These are phyloP conservation scores for Leptographium procerum DNA, from an alignment of 2,329 filamentous ascomycete genomes.

Conservation along the genomic window DNA sequence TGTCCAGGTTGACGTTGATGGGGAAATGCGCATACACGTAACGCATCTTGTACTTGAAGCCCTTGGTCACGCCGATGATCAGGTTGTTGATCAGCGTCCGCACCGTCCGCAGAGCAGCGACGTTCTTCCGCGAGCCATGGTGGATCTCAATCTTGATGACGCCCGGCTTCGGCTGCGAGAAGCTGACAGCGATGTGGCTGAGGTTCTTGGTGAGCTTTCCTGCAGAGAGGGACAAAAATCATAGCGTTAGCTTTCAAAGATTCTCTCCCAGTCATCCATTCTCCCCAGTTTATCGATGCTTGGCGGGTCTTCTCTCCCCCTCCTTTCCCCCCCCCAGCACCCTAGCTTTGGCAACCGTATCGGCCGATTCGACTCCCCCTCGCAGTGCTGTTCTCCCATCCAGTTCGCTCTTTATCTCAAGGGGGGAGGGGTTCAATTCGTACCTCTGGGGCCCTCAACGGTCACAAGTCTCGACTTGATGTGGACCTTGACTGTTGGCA, in stretches of 20 bases:
- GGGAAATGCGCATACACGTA: conserved; percentile 99
- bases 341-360: no score
- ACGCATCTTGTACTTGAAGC: conserved; percentile 99
- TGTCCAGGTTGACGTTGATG: conserved; percentile 99
- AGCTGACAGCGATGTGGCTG: conserved; percentile 91
- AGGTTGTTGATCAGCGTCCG: conserved; percentile 98
- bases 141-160: conserved; percentile 95
- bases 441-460: conserved; percentile 92
- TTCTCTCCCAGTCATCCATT: neutral
- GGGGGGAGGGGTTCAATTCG: conserved; percentile 15
- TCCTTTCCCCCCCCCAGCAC: no score
- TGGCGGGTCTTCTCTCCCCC: no score
- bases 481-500: conserved; percentile 73
- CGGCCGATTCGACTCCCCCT: no score
- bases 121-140: conserved; percentile 95
- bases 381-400: no score
- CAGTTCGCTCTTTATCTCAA: conserved; percentile 3
- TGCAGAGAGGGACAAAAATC: conserved; percentile 26
- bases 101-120: conserved; percentile 96
- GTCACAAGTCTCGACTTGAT: conserved; percentile 97
- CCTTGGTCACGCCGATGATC: conserved; percentile 96
- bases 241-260: neutral
- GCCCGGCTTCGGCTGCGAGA: conserved; percentile 76
- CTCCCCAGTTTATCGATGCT: no score
- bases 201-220: conserved; percentile 97